A percentile compares a stretch with the other conserved stretches of the same genome.
Evolutionary conservation across 2,329 filamentous ascomycete species (phyloP).

Genomic region (Beauveria caledonica): DNA sequence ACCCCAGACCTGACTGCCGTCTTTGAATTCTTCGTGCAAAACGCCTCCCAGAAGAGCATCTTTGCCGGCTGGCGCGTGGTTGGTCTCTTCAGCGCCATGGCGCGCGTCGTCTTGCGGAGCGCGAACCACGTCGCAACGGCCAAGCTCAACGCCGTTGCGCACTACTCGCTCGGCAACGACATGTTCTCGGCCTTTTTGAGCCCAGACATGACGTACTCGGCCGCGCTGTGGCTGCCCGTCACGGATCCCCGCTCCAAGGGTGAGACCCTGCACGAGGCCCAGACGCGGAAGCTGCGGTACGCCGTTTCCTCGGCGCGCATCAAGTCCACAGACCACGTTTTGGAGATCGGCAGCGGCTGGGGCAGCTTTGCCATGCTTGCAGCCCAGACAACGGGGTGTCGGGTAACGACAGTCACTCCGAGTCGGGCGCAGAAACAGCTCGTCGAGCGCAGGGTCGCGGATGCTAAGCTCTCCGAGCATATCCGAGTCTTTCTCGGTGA

Average conservation of each 20-base stretch:
- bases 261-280: constrained; percentile 57
- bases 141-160: constrained; percentile 58
- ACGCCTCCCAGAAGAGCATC: constrained; percentile 53
- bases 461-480: constrained; percentile 48
- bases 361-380: constrained; percentile 65
- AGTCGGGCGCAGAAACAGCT: constrained; percentile 61
- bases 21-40: constrained; percentile 65
- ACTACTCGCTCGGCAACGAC: constrained; percentile 69
- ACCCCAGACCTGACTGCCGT: constrained; percentile 59
- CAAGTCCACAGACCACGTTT: constrained; percentile 56
- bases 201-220: constrained; percentile 68
- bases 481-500: constrained; percentile 60
- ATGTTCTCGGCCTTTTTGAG: constrained; percentile 70
- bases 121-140: constrained; percentile 51
- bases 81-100: constrained; percentile 47
- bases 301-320: constrained; percentile 59
- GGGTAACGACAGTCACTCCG: constrained; percentile 61
- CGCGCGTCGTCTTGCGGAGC: constrained; percentile 48
- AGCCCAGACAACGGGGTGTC: constrained; percentile 56
- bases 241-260: constrained; percentile 29
- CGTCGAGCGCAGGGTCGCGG: constrained; percentile 57
- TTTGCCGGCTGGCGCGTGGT: constrained; percentile 46
- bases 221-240: constrained; percentile 49
- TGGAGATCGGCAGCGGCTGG: constrained; percentile 72
- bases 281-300: constrained; percentile 56